These are phyloP conservation scores for Paralagenidium karlingii DNA, from an alignment of 352 stramenopile species.

Conservation along the genomic window DNA sequence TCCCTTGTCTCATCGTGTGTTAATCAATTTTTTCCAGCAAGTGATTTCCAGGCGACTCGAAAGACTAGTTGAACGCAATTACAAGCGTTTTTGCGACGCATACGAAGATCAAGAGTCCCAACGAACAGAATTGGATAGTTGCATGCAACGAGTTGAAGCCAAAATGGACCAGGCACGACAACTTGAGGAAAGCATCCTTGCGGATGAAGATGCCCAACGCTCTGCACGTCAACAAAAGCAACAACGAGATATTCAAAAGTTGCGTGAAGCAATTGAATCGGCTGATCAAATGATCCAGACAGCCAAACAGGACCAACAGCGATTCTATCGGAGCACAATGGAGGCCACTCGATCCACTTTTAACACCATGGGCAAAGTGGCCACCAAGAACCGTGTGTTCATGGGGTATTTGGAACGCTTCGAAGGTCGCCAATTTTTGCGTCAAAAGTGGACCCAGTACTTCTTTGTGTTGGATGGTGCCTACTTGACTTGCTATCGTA, in stretches of 20 bases:
- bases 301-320: constrained; percentile 40
- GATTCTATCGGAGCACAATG: constrained; percentile 66
- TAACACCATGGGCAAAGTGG: constrained; percentile 60
- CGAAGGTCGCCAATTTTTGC: constrained; percentile 40
- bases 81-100: constrained; percentile 39
- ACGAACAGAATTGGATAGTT: constrained; percentile 32
- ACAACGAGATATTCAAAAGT: constrained; percentile 16
- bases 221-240: constrained; percentile 21
- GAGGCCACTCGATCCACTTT: constrained; percentile 60
- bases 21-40: constrained; percentile 46
- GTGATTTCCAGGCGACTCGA: constrained; percentile 33
- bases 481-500: constrained; percentile 57
- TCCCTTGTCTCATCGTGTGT: constrained; percentile 22
- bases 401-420: constrained; percentile 64
- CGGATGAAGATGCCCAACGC: constrained; percentile 9
- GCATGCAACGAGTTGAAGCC: constrained; percentile 23
- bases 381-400: constrained; percentile 45
- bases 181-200: constrained; percentile 31
- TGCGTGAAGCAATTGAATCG: constrained; percentile 22
- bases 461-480: constrained; percentile 60
- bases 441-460: constrained; percentile 62
- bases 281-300: constrained; percentile 28
- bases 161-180: constrained; percentile 31
- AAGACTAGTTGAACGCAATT: constrained; percentile 33
- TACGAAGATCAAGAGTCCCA: constrained; percentile 32